Evolutionary conservation across 2,329 filamentous ascomycete genomes (phyloP).

Genomic region (Rutstroemia sp.): DNA sequence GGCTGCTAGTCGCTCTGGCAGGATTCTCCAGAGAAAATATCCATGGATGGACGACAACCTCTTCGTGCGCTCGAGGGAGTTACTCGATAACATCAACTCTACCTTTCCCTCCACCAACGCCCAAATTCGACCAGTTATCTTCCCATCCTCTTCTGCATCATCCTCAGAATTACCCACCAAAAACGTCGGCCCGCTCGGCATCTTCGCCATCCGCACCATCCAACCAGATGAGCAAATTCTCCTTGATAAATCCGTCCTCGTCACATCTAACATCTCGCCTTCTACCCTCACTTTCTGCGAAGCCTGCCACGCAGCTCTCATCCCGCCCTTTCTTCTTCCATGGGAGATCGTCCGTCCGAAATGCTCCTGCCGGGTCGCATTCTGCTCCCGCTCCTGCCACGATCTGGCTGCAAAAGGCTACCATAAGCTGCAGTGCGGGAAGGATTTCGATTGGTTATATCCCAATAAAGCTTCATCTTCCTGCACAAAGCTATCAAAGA

Average conservation of each 20-base stretch:
- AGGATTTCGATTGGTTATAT: constrained; percentile 21
- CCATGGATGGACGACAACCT: constrained; percentile 23
- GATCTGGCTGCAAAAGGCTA: constrained; percentile 16
- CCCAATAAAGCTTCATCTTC: background rate
- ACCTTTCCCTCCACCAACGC: background rate
- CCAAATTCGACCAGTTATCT: constrained; percentile 16
- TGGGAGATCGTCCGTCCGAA: background rate
- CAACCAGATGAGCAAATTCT: constrained; percentile 19
- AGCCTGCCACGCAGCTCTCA: constrained; percentile 19
- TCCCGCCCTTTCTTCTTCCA: constrained; percentile 10
- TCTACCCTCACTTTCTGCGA: constrained; percentile 19
- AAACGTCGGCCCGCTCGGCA: constrained; percentile 24
- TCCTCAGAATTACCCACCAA: background rate
- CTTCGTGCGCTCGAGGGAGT: constrained; percentile 12
- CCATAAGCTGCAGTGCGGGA: constrained; percentile 21
- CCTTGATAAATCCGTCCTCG: constrained; percentile 16
- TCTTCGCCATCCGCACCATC: constrained; percentile 24
- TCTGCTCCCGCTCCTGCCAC: constrained; percentile 20
- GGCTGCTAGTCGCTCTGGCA: constrained; percentile 8
- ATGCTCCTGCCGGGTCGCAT: constrained; percentile 20
- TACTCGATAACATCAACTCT: constrained; percentile 19
- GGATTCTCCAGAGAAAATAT: constrained; percentile 22
- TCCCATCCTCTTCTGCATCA: constrained; percentile 4
- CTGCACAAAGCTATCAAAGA: background rate
- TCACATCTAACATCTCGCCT: constrained; percentile 12